These are phyloP conservation scores for Cladosporium sp. DNA, from an alignment of 2,329 filamentous ascomycete species.

Conservation along the genomic window DNA sequence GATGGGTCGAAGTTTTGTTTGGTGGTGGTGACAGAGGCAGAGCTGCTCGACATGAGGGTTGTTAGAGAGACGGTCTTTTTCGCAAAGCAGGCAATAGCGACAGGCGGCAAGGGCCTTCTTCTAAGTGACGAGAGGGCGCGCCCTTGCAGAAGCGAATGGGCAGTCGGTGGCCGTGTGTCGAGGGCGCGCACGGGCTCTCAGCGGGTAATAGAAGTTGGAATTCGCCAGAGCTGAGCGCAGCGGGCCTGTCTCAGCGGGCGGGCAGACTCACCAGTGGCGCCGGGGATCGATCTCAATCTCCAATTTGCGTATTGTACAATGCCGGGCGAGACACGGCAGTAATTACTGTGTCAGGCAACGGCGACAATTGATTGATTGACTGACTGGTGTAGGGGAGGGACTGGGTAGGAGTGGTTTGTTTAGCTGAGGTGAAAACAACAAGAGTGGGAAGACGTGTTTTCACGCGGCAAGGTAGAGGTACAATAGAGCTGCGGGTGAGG, in stretches of 20 bases:
- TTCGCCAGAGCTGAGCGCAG: not conserved
- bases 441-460: not conserved
- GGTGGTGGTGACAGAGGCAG: not conserved
- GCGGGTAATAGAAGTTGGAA: not conserved
- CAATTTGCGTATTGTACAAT: not conserved
- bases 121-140: not conserved
- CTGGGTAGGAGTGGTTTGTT: no score
- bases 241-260: not conserved
- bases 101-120: constrained; percentile 5
- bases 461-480: not conserved
- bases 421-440: not conserved
- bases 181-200: not conserved
- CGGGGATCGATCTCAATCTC: not conserved
- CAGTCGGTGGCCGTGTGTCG: not conserved
- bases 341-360: no score
- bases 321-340: not conserved
- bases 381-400: no score
- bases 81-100: not conserved
- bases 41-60: not conserved
- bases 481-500: not conserved
- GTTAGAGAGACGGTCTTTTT: constrained; percentile 4
- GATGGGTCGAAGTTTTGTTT: not conserved
- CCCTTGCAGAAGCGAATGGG: not conserved
- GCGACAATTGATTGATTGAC: no score
- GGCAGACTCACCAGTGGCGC: not conserved